A percentile compares a stretch with the other conserved stretches of the same genome.
Conservation (phyloP, 805 yeast genomes). For the Kodamaea nitidulidarum region DNA sequence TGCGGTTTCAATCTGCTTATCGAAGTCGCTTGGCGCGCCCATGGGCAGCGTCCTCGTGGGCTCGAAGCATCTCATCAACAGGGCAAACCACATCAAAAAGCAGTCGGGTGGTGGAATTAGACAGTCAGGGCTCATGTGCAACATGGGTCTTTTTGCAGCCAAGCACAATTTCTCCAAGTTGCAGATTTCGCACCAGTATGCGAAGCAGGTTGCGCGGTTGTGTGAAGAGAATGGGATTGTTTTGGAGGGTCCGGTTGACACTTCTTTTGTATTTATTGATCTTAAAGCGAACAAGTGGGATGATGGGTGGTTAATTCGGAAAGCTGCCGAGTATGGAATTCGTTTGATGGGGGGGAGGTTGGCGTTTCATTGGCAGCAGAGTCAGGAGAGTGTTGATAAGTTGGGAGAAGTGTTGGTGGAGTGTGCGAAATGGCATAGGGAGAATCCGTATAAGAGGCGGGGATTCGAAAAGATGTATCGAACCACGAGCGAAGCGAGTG, state of each 20-base stretch:
- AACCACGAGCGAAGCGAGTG: too few species aligned
- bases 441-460: slow-evolving; percentile 8
- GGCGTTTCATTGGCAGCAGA: slow-evolving; percentile 64
- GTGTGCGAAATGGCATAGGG: slow-evolving; percentile 27
- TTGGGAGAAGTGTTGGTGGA: slow-evolving; percentile 53
- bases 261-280: slow-evolving; percentile 81
- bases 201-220: slow-evolving; percentile 50
- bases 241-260: slow-evolving; percentile 71
- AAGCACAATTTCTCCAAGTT: slow-evolving; percentile 66
- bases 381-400: slow-evolving; percentile 27
- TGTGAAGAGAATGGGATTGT: slow-evolving; percentile 51
- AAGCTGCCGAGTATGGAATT: slow-evolving; percentile 51
- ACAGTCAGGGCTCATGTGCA: slow-evolving; percentile 77
- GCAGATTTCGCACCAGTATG: slow-evolving; percentile 46
- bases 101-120: slow-evolving; percentile 94
- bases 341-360: slow-evolving; percentile 69
- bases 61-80: slow-evolving; percentile 48
- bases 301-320: slow-evolving; percentile 48
- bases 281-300: slow-evolving; percentile 50
- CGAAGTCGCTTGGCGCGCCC: slow-evolving; percentile 91
- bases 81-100: slow-evolving; percentile 81
- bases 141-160: slow-evolving; percentile 78
- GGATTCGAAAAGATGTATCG: slow-evolving; percentile 15
- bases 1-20: slow-evolving; percentile 83
- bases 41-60: slow-evolving; percentile 88